Evolutionary conservation across 163 green algal genomes (phyloP).

Genomic region (Chlorella variabilis): DNA sequence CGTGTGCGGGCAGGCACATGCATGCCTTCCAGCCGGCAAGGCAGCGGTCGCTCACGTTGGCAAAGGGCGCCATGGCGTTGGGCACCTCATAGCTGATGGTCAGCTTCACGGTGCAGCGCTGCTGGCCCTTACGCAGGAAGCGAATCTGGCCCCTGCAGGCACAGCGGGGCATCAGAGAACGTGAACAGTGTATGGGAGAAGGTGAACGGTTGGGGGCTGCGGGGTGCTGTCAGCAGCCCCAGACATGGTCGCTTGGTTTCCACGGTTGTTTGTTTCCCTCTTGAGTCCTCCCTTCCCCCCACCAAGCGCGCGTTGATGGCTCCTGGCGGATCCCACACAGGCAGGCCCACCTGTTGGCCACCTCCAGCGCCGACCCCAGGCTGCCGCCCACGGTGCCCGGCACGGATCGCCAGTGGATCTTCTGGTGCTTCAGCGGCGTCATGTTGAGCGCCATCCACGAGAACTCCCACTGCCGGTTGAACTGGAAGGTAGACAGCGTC

Average conservation of each 20-base stretch:
- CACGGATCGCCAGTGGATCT: slow-evolving; percentile 87
- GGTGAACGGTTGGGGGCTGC: no score
- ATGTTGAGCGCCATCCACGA: slow-evolving; percentile 87
- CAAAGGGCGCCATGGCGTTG: slow-evolving; percentile 81
- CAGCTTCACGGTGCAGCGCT: slow-evolving; percentile 72
- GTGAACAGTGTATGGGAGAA: no score
- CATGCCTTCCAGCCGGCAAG: no score
- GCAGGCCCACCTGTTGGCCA: slow-evolving; percentile 63
- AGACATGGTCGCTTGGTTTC: no score
- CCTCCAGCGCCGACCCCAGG: slow-evolving; percentile 62
- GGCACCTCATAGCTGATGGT: slow-evolving; percentile 91
- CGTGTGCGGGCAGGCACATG: no score
- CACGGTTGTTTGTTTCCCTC: no score
- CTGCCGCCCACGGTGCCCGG: slow-evolving; percentile 65
- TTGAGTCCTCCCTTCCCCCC: no score
- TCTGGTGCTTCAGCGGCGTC: slow-evolving; percentile 79
- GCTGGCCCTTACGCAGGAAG: slow-evolving; percentile 64
- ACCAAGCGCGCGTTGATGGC: no score
- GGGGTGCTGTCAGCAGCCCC: no score
- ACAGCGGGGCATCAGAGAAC: not conserved
- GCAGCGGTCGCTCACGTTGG: slow-evolving; percentile 70
- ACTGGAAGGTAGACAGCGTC: slow-evolving; percentile 83
- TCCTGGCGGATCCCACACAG: no score
- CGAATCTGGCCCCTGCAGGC: slow-evolving; percentile 74
- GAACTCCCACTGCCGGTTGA: slow-evolving; percentile 84